Conservation (phyloP, 1,284 basidiomycete genomes). For the Ustilago nuda region DNA sequence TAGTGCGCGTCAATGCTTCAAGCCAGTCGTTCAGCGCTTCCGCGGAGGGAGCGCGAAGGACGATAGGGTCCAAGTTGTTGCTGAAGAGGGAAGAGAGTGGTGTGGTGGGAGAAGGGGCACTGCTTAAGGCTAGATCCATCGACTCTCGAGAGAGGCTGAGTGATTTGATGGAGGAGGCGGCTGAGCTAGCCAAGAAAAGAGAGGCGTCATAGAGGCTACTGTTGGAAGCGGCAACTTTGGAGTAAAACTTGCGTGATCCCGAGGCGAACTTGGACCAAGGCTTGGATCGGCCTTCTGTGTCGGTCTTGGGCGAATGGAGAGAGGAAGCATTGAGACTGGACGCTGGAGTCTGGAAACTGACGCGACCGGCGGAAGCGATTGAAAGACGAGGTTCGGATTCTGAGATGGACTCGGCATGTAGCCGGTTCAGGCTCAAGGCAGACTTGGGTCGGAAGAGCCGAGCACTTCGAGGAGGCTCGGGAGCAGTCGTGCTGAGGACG, state of each 20-base stretch:
- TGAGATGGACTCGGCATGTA: constrained; percentile 1
- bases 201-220: not conserved
- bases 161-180: constrained; percentile 11
- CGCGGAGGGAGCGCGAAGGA: constrained; percentile 9
- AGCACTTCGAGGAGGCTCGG: constrained; percentile 6
- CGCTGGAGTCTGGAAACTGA: constrained; percentile 12
- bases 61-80: not conserved
- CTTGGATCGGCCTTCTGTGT: constrained; percentile 2
- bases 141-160: constrained; percentile 7
- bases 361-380: constrained; percentile 5
- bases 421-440: constrained; percentile 19
- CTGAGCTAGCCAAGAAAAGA: not conserved
- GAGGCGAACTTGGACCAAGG: constrained; percentile 28
- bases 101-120: constrained; percentile 21
- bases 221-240: constrained; percentile 20
- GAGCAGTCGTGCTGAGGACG: constrained; percentile 12
- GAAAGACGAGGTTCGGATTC: constrained; percentile 14
- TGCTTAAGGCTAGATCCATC: constrained; percentile 16
- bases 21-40: constrained; percentile 15
- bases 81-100: constrained; percentile 16
- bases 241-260: constrained; percentile 25
- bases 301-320: constrained; percentile 1
- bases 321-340: not conserved
- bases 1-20: constrained; percentile 25
- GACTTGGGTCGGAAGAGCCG: constrained; percentile 26